Percentiles rank a stretch among this genome's conserved stretches.
Evolutionary conservation across 805 yeast species (phyloP).

Genomic region (Candida wancherniae): DNA sequence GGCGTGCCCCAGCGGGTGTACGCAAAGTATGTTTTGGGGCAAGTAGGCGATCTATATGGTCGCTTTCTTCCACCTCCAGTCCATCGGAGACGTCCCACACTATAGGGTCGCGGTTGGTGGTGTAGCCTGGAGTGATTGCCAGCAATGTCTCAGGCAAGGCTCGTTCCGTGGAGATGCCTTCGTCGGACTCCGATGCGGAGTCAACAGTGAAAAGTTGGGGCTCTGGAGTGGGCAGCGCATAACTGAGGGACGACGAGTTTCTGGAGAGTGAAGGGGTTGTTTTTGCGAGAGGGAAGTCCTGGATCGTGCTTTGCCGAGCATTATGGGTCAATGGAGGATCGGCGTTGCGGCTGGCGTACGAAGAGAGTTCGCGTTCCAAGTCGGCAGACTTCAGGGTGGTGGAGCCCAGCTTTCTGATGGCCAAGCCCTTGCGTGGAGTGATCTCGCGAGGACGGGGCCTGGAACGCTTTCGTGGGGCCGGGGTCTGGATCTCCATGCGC

Average conservation of each 20-base stretch:
- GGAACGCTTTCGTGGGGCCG: slow-evolving; percentile 7
- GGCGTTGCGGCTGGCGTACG: not conserved
- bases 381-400: slow-evolving; percentile 6
- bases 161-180: not conserved
- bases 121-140: slow-evolving; percentile 2
- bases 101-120: not conserved
- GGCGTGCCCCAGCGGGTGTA: too few relatives aligned
- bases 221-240: slow-evolving; percentile 8
- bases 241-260: slow-evolving; percentile 4
- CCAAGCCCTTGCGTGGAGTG: slow-evolving; percentile 34
- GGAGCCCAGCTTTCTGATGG: slow-evolving; percentile 22
- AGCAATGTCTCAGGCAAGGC: slow-evolving; percentile 1
- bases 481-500: slow-evolving; percentile 1
- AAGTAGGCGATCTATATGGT: slow-evolving; percentile 11
- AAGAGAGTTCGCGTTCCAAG: slow-evolving; percentile 7
- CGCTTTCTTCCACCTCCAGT: slow-evolving; percentile 7
- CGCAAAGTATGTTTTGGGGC: slow-evolving; percentile 1
- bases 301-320: slow-evolving; percentile 1
- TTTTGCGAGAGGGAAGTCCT: not conserved
- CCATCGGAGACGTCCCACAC: slow-evolving; percentile 1
- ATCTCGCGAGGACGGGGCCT: slow-evolving; percentile 2
- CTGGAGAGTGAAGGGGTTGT: slow-evolving; percentile 4
- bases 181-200: slow-evolving; percentile 9
- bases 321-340: too few relatives aligned
- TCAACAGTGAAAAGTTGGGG: slow-evolving; percentile 1